Percentiles rank a stretch among this genome's conserved stretches.
These are phyloP conservation scores for Barnettozyma botsteinii DNA, from an alignment of 805 yeast species.

Conservation along the genomic window DNA sequence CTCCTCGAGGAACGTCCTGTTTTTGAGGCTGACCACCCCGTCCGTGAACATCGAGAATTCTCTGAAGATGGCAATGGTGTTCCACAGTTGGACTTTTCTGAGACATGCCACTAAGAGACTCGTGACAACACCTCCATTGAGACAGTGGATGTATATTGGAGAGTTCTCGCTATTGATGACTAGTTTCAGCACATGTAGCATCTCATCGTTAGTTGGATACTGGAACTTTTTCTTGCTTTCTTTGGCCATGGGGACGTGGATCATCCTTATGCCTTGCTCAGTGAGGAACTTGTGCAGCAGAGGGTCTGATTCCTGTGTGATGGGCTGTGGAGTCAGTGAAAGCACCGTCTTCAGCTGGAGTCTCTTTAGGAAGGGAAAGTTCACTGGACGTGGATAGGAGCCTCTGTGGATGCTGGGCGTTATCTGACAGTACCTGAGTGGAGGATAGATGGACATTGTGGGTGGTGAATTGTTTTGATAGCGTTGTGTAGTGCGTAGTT, in stretches of 20 bases:
- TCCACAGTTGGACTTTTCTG: slow-evolving; percentile 81
- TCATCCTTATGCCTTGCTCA: slow-evolving; percentile 46
- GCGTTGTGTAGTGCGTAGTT: background rate
- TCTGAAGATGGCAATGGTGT: slow-evolving; percentile 76
- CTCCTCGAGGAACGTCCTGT: slow-evolving; percentile 75
- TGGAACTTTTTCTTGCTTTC: slow-evolving; percentile 31
- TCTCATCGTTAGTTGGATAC: slow-evolving; percentile 25
- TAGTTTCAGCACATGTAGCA: slow-evolving; percentile 52
- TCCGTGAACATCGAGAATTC: slow-evolving; percentile 71
- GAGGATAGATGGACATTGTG: slow-evolving; percentile 47
- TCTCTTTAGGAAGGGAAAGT: slow-evolving; percentile 60
- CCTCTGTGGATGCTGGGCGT: slow-evolving; percentile 71
- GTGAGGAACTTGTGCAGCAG: slow-evolving; percentile 46
- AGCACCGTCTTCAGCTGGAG: slow-evolving; percentile 65
- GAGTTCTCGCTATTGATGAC: slow-evolving; percentile 52
- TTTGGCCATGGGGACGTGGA: slow-evolving; percentile 64
- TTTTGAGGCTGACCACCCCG: slow-evolving; percentile 74
- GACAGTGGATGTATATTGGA: slow-evolving; percentile 81
- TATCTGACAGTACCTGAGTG: slow-evolving; percentile 69
- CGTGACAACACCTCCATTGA: slow-evolving; percentile 85
- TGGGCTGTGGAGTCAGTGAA: slow-evolving; percentile 74
- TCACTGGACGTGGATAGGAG: slow-evolving; percentile 76
- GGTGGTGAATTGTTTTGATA: background rate
- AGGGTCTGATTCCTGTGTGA: slow-evolving; percentile 48
- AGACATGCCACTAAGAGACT: slow-evolving; percentile 81